A percentile compares a stretch with the other conserved stretches of the same genome.
Conservation (phyloP, 2,329 filamentous ascomycete species). For the Thelonectria blattea region DNA sequence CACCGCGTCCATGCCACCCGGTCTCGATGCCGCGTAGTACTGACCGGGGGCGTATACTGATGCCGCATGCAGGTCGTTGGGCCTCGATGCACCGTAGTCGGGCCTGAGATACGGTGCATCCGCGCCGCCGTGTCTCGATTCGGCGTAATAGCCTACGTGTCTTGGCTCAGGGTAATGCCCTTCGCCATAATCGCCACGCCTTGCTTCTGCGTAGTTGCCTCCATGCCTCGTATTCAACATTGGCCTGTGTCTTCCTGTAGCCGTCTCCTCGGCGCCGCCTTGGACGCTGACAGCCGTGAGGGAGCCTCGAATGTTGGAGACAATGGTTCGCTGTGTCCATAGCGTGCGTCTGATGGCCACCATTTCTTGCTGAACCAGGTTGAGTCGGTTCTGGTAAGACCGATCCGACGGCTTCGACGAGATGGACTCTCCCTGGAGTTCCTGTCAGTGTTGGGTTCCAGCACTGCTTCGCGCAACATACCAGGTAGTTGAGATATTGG, state of each 20-base stretch:
- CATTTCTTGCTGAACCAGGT: conserved; percentile 50
- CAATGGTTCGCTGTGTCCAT: conserved; percentile 41
- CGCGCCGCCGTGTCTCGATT: too few relatives aligned
- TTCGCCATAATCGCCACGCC: too few relatives aligned
- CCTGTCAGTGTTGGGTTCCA: conserved; percentile 23
- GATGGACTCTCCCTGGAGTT: conserved; percentile 47
- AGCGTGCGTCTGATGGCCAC: conserved; percentile 46
- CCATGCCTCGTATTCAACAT: not conserved
- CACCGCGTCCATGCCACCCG: not conserved
- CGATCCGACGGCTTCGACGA: conserved; percentile 48
- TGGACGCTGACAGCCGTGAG: conserved; percentile 26
- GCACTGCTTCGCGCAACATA: conserved; percentile 29
- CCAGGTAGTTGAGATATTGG: conserved; percentile 49
- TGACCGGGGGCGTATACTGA: not conserved
- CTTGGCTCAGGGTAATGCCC: too few relatives aligned
- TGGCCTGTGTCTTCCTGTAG: conserved; percentile 4
- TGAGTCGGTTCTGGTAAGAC: conserved; percentile 49
- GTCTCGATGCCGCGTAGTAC: not conserved
- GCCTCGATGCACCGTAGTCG: not conserved
- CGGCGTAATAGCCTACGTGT: too few relatives aligned
- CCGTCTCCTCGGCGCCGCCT: conserved; percentile 26
- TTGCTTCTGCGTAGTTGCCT: too few relatives aligned
- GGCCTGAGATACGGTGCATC: too few relatives aligned
- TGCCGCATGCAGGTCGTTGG: not conserved
- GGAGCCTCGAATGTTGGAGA: conserved; percentile 37